These are phyloP conservation scores for Fusarium sp. DNA, from an alignment of 2,329 filamentous ascomycete genomes.

Conservation along the genomic window DNA sequence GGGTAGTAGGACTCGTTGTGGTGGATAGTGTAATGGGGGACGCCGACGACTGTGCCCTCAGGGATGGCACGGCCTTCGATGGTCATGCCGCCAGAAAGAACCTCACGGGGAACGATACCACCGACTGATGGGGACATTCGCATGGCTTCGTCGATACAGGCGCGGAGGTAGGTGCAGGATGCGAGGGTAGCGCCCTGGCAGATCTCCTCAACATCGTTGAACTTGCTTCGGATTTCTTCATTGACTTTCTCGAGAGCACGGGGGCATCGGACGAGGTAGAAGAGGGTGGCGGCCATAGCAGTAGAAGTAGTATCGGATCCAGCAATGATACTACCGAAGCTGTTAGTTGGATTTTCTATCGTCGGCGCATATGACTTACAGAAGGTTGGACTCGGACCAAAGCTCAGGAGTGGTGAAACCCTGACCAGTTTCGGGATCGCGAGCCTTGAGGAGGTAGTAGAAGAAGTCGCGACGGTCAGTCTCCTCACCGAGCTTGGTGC, in stretches of 20 bases:
- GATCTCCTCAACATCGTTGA: constrained; percentile 66
- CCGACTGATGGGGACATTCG: constrained; percentile 71
- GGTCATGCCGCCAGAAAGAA: constrained; percentile 64
- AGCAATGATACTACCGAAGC: constrained; percentile 69
- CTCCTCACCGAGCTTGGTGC: constrained; percentile 73
- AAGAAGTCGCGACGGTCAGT: constrained; percentile 80
- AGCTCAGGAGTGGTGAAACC: constrained; percentile 74
- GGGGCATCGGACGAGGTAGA: constrained; percentile 69
- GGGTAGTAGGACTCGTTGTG: constrained; percentile 73
- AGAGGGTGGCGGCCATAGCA: constrained; percentile 71
- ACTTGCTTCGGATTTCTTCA: constrained; percentile 64
- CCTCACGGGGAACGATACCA: constrained; percentile 69
- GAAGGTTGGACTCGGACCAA: constrained; percentile 76
- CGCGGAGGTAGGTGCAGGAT: constrained; percentile 68
- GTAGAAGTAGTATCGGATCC: constrained; percentile 80
- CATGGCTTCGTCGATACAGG: constrained; percentile 75
- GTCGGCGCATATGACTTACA: constrained; percentile 55
- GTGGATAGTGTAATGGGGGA: constrained; percentile 75
- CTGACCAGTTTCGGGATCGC: constrained; percentile 76
- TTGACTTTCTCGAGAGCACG: constrained; percentile 59
- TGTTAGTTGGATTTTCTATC: constrained; percentile 6
- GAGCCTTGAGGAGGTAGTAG: constrained; percentile 77
- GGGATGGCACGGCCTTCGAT: constrained; percentile 67
- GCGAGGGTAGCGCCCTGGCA: constrained; percentile 62
- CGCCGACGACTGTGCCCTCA: constrained; percentile 71